Evolutionary conservation across 495 filamentous ascomycete species (phyloP).

Genomic region (Penicillium alfredii): DNA sequence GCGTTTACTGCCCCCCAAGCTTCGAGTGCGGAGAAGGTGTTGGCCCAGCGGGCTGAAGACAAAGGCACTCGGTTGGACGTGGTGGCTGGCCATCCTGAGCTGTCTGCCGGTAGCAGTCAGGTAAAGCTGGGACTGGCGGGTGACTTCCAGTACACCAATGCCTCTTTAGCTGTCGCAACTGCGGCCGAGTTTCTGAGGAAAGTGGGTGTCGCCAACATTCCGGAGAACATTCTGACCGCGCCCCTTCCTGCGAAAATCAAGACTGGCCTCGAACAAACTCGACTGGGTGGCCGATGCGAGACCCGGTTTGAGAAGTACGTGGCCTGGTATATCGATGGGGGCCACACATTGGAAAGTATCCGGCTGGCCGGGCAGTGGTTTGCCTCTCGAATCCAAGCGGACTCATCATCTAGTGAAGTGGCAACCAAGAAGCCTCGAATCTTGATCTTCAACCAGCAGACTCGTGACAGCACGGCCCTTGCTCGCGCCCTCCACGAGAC

Average conservation of each 20-base stretch:
- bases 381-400: conserved; percentile 43
- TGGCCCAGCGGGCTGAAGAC: conserved; percentile 64
- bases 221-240: conserved; percentile 41
- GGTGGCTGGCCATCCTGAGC: conserved; percentile 56
- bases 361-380: conserved; percentile 79
- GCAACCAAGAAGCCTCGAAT: conserved; percentile 46
- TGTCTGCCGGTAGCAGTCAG: conserved; percentile 35
- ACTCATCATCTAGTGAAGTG: conserved; percentile 42
- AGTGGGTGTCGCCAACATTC: conserved; percentile 37
- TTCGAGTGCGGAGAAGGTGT: conserved; percentile 57
- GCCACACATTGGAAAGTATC: conserved; percentile 86
- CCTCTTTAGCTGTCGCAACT: conserved; percentile 72
- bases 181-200: conserved; percentile 53
- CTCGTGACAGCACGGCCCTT: conserved; percentile 62
- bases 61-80: conserved; percentile 55
- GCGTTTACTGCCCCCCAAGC: conserved; percentile 74
- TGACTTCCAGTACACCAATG: conserved; percentile 81
- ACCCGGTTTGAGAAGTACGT: conserved; percentile 61
- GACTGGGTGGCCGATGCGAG: conserved; percentile 80
- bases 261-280: conserved; percentile 66
- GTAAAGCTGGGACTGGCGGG: conserved; percentile 73
- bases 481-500: conserved; percentile 62
- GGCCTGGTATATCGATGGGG: conserved; percentile 85
- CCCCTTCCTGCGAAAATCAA: conserved; percentile 61
- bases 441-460: conserved; percentile 95